phyloP scores from a whole-genome alignment of 306 rosid species.

The Cajanus cajan region DNA sequence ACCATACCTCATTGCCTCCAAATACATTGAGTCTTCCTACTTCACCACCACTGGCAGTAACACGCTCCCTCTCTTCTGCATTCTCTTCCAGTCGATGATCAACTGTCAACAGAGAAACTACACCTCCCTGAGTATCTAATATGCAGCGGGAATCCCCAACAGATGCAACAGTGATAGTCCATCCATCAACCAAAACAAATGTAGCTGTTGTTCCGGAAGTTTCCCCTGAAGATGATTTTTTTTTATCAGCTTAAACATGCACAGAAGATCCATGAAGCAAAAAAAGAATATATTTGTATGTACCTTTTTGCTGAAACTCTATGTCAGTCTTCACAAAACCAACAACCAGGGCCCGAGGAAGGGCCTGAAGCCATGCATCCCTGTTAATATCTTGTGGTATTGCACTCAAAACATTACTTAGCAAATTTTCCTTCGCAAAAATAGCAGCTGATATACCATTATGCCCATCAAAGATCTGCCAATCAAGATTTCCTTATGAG shows the following conservation, averaged over 20 bases:
- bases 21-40: constrained; percentile 95
- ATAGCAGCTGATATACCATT: constrained; percentile 97
- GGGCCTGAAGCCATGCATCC: constrained; percentile 94
- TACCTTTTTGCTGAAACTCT: constrained; percentile 96
- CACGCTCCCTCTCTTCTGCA: constrained; percentile 93
- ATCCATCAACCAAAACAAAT: constrained; percentile 81
- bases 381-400: constrained; percentile 86
- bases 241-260: constrained; percentile 13
- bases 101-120: constrained; percentile 91
- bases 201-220: constrained; percentile 99
- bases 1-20: constrained; percentile 84
- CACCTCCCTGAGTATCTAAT: constrained; percentile 90
- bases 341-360: constrained; percentile 95
- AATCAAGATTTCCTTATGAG: constrained; percentile 38
- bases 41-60: constrained; percentile 99
- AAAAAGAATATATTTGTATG: not conserved
- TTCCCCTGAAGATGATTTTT: constrained; percentile 64
- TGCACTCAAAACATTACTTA: constrained; percentile 85
- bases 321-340: constrained; percentile 98
- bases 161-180: constrained; percentile 98
- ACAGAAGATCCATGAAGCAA: not conserved
- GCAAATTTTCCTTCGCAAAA: constrained; percentile 76
- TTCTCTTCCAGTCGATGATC: constrained; percentile 98
- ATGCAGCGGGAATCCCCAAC: constrained; percentile 99
- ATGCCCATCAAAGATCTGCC: constrained; percentile 97